Conservation (phyloP, 225 moss, liverwort and hornwort genomes). For the Sphagnum tenellum region DNA sequence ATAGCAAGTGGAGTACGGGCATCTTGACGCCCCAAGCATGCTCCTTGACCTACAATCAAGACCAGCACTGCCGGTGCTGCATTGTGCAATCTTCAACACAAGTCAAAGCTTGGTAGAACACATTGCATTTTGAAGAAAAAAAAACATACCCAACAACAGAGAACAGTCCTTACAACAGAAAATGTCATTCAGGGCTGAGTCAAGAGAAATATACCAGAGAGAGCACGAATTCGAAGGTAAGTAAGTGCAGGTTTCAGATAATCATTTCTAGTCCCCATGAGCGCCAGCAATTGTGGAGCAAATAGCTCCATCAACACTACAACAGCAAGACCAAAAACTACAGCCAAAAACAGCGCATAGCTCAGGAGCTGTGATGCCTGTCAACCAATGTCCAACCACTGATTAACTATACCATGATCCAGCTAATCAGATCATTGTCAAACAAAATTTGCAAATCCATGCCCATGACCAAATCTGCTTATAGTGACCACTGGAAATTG, state of each 20-base stretch:
- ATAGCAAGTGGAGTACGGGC: slow-evolving; percentile 59
- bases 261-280: slow-evolving; percentile 67
- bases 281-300: slow-evolving; percentile 41
- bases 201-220: slow-evolving; percentile 34
- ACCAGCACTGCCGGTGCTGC: slow-evolving; percentile 74
- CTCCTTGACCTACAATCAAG: slow-evolving; percentile 72
- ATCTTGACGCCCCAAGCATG: slow-evolving; percentile 78
- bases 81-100: not conserved
- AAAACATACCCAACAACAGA: too few species aligned
- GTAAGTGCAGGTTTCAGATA: slow-evolving; percentile 59
- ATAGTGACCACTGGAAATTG: too few species aligned
- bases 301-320: slow-evolving; percentile 41
- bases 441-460: too few species aligned
- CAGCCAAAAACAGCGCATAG: slow-evolving; percentile 64
- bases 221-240: slow-evolving; percentile 70
- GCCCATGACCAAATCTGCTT: too few species aligned
- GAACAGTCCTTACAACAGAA: too few species aligned
- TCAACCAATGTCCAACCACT: slow-evolving; percentile 4
- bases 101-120: too few species aligned
- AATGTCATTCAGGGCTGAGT: not conserved
- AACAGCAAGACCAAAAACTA: slow-evolving; percentile 40
- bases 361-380: slow-evolving; percentile 73
- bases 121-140: too few species aligned
- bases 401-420: too few species aligned
- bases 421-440: too few species aligned